Percentiles rank a stretch among this genome's conserved stretches.
These are phyloP conservation scores for Schizochytrium sp. DNA, from an alignment of 108 stramenopile species.

Conservation along the genomic window DNA sequence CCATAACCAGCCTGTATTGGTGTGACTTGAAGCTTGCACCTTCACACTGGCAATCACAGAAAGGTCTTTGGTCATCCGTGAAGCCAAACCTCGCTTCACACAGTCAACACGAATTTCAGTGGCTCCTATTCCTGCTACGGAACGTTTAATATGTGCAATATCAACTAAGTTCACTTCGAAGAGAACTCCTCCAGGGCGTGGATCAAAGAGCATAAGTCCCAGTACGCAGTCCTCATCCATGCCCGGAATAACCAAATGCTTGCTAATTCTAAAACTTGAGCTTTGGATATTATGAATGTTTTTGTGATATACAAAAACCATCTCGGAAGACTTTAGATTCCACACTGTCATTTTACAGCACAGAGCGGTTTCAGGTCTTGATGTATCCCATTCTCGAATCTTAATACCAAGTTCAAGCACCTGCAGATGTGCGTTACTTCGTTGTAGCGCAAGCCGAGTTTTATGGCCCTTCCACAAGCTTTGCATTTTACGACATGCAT, in stretches of 20 bases:
- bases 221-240: slow-evolving; percentile 41
- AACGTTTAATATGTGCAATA: background rate
- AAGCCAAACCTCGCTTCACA: background rate
- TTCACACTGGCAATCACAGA: background rate
- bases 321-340: slow-evolving; percentile 36
- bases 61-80: background rate
- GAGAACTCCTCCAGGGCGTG: background rate
- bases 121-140: background rate
- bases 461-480: slow-evolving; percentile 54
- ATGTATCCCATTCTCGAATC: background rate
- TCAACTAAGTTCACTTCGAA: slow-evolving; percentile 1
- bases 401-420: slow-evolving; percentile 14
- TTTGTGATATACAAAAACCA: background rate
- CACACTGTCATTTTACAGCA: background rate
- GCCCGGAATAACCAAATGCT: background rate
- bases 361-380: background rate
- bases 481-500: slow-evolving; percentile 43
- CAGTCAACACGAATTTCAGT: background rate
- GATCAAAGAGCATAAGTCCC: background rate
- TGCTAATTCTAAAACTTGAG: background rate
- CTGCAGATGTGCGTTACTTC: background rate
- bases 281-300: background rate
- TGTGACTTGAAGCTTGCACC: background rate
- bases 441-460: background rate
- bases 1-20: slow-evolving; percentile 52